Percentiles rank a stretch among this genome's conserved stretches.
phyloP scores from a whole-genome alignment of 2,329 filamentous ascomycete genomes.

The Cordyceps cateniannulata region DNA sequence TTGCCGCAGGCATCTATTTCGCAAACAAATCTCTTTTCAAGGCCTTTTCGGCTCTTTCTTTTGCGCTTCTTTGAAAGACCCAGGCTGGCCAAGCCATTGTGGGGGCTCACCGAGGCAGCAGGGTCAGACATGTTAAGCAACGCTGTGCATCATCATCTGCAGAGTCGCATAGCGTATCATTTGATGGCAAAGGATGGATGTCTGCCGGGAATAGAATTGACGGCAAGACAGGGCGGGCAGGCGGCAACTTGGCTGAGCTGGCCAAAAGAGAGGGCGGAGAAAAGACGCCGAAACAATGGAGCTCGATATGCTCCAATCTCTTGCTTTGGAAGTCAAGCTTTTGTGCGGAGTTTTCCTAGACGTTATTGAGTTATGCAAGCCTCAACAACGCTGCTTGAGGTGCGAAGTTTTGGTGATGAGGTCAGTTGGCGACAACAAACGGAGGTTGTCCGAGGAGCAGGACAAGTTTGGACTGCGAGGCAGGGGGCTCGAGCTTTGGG shows the following conservation, averaged over 20 bases:
- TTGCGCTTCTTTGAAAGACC: slow-evolving; percentile 39
- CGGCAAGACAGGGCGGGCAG: not conserved
- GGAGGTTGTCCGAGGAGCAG: not conserved
- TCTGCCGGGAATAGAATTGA: not conserved
- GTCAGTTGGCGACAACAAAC: not conserved
- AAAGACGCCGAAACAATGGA: not conserved
- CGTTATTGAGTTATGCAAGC: not conserved
- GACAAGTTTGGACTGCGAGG: not conserved
- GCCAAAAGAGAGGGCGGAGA: not conserved
- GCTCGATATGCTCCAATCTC: not conserved
- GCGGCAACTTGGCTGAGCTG: not conserved
- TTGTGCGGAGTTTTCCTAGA: too few relatives aligned
- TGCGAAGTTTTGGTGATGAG: not conserved
- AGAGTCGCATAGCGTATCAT: not conserved
- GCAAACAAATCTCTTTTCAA: slow-evolving; percentile 80
- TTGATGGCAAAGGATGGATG: not conserved
- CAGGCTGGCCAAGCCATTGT: slow-evolving; percentile 23
- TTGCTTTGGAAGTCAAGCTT: not conserved
- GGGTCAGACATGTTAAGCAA: slow-evolving; percentile 39
- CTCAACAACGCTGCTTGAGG: not conserved
- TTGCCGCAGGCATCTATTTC: slow-evolving; percentile 84
- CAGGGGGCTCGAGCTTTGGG: not conserved
- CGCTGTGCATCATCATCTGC: slow-evolving; percentile 13
- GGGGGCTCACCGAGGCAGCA: slow-evolving; percentile 47
- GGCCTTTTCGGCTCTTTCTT: slow-evolving; percentile 66